Base-by-base conservation (phyloP, 108 stramenopile genomes). In the Skeletonema costatum region DNA sequence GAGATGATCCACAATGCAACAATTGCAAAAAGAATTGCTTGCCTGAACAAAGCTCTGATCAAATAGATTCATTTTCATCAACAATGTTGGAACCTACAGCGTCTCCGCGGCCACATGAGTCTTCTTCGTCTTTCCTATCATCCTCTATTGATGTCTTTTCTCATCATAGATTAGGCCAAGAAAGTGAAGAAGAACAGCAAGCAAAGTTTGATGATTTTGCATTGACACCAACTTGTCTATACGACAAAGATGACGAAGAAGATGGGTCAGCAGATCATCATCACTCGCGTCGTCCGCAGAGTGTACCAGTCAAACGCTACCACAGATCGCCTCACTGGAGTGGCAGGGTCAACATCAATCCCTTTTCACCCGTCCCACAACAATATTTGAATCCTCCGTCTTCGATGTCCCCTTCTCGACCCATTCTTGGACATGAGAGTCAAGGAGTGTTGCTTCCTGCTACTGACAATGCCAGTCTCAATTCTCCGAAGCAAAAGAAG, bases 311-410 rank as follows among this genome's bases (percentile, higher is more conserved):
- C 30, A 69, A 75, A 38, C 74, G 74, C 36, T 81, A 70, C 32
- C 80, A 81, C 66, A 73, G 69, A 48, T 81, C 80, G 21, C 80
- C 80, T 3, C 69, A 81, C 58, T 81, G 80, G 80, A 70, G 74
- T 14, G 80, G 80, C 32, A 68, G 74, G 38, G 80, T 81, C 31
- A 73, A 74, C 25, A 69, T 81, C 69, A 81, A 81, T 66, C 80
- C 80, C 14, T 81, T 81, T 62, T 81, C 80, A 29, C 80, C 80
- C 10, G 70, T 81, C 2, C 80, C 80, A 5, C 51, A 72, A 53
- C 67, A 71, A n/a, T 81, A 71, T 58, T 64, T 81, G 17, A 46
- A 46, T 16, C 44, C 44, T 4, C 44, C 14, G 16, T n/a, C 44
- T 16, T n/a, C 44, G n/a, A n/a, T 46, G 16, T 16, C 44, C 2